Evolutionary conservation across 768 basidiomycete species (phyloP), one percentile per base, ranked within the genome.

Genomic region (Dacryopinax primogenitus): DNA sequence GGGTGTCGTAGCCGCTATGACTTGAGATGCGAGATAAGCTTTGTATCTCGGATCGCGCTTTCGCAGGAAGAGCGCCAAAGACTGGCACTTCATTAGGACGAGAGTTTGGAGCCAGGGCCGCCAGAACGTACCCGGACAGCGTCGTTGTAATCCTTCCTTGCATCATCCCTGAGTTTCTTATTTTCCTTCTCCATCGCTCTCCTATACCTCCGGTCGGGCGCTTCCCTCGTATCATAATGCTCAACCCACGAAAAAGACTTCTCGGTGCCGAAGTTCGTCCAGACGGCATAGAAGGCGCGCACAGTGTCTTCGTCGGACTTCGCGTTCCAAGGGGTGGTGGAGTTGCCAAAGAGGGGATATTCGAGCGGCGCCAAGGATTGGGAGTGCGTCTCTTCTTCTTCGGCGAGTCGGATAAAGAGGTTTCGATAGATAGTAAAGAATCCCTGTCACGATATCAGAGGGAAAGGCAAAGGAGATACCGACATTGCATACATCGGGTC

Each of bases 111-210:
- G 21, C 33, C 30, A 33, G 30, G 28, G 13, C 36, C 63, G 18
- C 12, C 62, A 36, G 36, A n/a, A 74, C 86, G 65, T 69, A 94
- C 94, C 71, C 88, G 79, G 32, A 99, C 81, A 3, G 86, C 87
- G 39, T 97, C 94, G 71, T 92, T 97, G 75, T 95, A 98, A 67
- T 98, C 94, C 71, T 83, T 83, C 37, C 88, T 82, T 4, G 88
- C 87, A 37, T 92, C 88, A 32, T 96, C 92, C 15, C 93, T 82
- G 1, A 85, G 84, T 72, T 93, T 93, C 75, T 89, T 91, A 75
- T 99, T 98, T 69, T 97, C 96, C 70, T 86, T 90, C 73, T 98
- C 96, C 88, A 98, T 93, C 51, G 92, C 71, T 70, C 90, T 83
- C 71, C 92, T 81, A 39, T 88, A 82, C 30, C 86, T 83, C 21